These are phyloP conservation scores for Irpex sp. DNA, from an alignment of 1,284 basidiomycete species.

Conservation along the genomic window DNA sequence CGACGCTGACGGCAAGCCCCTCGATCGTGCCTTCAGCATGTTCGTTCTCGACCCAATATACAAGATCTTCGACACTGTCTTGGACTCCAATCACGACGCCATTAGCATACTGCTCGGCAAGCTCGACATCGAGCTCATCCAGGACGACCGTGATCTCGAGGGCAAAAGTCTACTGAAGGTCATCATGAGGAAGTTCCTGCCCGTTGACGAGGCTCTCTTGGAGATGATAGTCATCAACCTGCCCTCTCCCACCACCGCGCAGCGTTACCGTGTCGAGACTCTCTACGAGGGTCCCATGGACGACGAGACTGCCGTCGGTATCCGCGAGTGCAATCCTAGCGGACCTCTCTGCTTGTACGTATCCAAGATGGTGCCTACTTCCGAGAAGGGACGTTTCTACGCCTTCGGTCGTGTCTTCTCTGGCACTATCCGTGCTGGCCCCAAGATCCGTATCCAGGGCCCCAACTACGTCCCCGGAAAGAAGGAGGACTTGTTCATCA, in stretches of 20 bases:
- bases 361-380: conserved; percentile 99
- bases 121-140: conserved; percentile 90
- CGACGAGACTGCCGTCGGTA: conserved; percentile 98
- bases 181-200: conserved; percentile 99
- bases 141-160: conserved; percentile 94
- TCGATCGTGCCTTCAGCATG: conserved; percentile 92
- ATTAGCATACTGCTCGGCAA: conserved; percentile 89
- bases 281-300: conserved; percentile 99
- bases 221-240: conserved; percentile 99
- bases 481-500: conserved; percentile 98
- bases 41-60: conserved; percentile 99
- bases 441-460: conserved; percentile 99
- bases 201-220: conserved; percentile 96
- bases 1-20: conserved; percentile 82
- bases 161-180: conserved; percentile 97
- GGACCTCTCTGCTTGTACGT: conserved; percentile 98
- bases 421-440: conserved; percentile 94
- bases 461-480: conserved; percentile 99
- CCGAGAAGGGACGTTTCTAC: conserved; percentile 99
- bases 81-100: conserved; percentile 99
- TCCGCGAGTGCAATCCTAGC: conserved; percentile 97
- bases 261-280: conserved; percentile 98
- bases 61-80: conserved; percentile 97
- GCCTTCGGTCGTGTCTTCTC: conserved; percentile 99
- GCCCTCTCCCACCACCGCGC: conserved; percentile 94